Evolutionary conservation across 148 eudicot genomes (phyloP).

Genomic region (Fallopia convolvulus): DNA sequence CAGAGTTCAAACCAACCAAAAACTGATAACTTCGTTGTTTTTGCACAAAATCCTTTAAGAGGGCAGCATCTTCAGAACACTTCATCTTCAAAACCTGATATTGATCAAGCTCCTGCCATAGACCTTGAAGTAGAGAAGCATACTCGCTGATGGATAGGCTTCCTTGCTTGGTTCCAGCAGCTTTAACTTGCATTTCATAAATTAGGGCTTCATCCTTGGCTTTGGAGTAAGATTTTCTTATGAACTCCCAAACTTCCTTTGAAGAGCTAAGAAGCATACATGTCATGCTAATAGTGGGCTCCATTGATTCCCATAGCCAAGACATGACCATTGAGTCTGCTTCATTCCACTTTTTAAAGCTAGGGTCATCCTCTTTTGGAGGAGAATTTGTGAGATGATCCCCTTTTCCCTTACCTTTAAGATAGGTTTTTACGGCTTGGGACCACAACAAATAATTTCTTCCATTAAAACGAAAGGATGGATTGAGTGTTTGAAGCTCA

Average conservation of each 20-base stretch:
- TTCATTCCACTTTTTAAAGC: conserved; percentile 4
- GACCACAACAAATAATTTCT: background rate
- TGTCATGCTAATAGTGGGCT: background rate
- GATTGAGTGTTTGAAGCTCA: background rate
- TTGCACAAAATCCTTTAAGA: no score
- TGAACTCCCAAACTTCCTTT: conserved; percentile 16
- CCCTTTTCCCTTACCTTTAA: background rate
- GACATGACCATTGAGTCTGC: conserved; percentile 17
- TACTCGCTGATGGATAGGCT: no score
- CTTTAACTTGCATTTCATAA: background rate
- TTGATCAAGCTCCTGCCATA: no score
- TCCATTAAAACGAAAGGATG: background rate
- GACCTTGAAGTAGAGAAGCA: no score
- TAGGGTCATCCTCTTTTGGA: background rate
- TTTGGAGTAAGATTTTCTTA: conserved; percentile 15
- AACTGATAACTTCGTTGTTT: no score
- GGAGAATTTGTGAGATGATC: background rate
- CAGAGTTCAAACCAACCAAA: background rate
- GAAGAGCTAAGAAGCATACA: conserved; percentile 11
- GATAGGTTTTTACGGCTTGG: background rate
- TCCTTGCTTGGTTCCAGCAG: no score
- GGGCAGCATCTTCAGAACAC: no score
- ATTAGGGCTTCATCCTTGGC: conserved; percentile 14
- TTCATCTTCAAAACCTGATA: no score
- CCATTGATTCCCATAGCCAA: conserved; percentile 14